Evolutionary conservation across 176 grass and related monocot genomes (phyloP), one percentile per base, ranked within the genome.

Genomic region (Phoenix dactylifera): DNA sequence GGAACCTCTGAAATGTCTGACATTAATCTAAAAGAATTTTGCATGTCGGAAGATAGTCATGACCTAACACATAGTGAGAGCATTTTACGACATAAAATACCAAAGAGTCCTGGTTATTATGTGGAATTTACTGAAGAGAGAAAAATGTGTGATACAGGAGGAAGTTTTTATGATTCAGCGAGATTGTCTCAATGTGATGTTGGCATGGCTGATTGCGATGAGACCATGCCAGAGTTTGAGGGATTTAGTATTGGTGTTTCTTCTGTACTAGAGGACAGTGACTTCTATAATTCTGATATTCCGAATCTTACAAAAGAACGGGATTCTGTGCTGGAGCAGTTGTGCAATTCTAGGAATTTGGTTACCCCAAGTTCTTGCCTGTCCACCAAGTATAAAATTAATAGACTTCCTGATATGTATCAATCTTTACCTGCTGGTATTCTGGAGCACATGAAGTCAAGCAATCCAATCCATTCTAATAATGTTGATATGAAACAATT

Each of bases 201-300:
- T 65, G 62, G 52, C 54, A 53, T 60, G 26, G 57, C 54, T 55
- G 54, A 66, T 35, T 54, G 29, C 2, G 60, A 72, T 55, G 56
- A 72, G 51, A 66, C 66, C 24, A 67, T 74, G 61, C 79, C 79
- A 35, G 79, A 82, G 59, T 60, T 77, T 69, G 79, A 82, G 56
- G 79, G 72, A 22, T 82, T 77, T 56, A 77, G 55, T 26, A 67
- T 77, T 26, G 73, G 30, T 18, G 26, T 62, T 67, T 65, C 73
- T 26, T 64, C 73, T 16, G 32, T 50, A 58, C 30, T 26, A 51
- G 55, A 62, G 57, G 62, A 64, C 55, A 55, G 72, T 57, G 57
- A 54, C 26, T 49, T 26, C 52, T 67, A 59, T 48, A 22, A 60
- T 65, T 65, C 79, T 50, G 59, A 60, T 14, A 28, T 49, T 51